Percentiles rank a stretch among this genome's conserved stretches.
These are phyloP conservation scores for Saprolegnia diclina DNA, from an alignment of 352 stramenopile genomes.

Conservation along the genomic window DNA sequence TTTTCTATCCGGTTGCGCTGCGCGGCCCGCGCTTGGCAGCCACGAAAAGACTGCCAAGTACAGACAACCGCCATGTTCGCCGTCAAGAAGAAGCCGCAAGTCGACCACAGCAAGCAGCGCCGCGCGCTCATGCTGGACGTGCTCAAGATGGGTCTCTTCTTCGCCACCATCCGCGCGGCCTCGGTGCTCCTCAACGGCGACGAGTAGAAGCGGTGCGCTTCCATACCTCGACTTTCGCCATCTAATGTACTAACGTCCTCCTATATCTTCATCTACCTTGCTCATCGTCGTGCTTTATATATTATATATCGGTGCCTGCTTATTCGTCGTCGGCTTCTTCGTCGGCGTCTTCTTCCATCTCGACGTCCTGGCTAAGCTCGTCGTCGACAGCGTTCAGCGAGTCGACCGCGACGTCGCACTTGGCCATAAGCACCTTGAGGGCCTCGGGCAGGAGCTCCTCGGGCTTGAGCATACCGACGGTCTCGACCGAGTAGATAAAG, in stretches of 20 bases:
- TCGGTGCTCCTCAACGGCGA: slow-evolving; percentile 68
- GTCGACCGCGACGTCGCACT: slow-evolving; percentile 80
- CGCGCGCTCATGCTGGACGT: slow-evolving; percentile 70
- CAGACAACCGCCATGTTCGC: slow-evolving; percentile 19
- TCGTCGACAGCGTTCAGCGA: slow-evolving; percentile 53
- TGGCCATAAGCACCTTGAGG: slow-evolving; percentile 71
- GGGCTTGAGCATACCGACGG: slow-evolving; percentile 80
- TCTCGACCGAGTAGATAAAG: slow-evolving; percentile 93
- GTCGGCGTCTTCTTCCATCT: slow-evolving; percentile 35
- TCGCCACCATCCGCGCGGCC: slow-evolving; percentile 63
- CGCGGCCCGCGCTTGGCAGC: not conserved
- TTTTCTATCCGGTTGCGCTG: slow-evolving; percentile 13
- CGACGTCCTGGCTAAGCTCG: slow-evolving; percentile 46
- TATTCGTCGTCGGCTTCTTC: slow-evolving; percentile 36
- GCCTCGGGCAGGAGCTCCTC: slow-evolving; percentile 75
- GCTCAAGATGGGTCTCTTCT: slow-evolving; percentile 66
- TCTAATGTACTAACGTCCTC: slow-evolving; percentile 30
- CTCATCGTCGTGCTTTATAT: slow-evolving; percentile 21
- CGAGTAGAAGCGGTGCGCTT: slow-evolving; percentile 32
- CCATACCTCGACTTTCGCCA: not conserved
- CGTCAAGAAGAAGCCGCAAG: slow-evolving; percentile 79
- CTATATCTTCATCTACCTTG: not conserved
- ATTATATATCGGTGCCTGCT: slow-evolving; percentile 5
- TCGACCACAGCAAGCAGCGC: slow-evolving; percentile 69
- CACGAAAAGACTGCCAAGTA: slow-evolving; percentile 15